Percentiles rank a stretch among this genome's conserved stretches.
These are phyloP conservation scores for Acrocalymma vagum DNA, from an alignment of 2,329 filamentous ascomycete species.

Conservation along the genomic window DNA sequence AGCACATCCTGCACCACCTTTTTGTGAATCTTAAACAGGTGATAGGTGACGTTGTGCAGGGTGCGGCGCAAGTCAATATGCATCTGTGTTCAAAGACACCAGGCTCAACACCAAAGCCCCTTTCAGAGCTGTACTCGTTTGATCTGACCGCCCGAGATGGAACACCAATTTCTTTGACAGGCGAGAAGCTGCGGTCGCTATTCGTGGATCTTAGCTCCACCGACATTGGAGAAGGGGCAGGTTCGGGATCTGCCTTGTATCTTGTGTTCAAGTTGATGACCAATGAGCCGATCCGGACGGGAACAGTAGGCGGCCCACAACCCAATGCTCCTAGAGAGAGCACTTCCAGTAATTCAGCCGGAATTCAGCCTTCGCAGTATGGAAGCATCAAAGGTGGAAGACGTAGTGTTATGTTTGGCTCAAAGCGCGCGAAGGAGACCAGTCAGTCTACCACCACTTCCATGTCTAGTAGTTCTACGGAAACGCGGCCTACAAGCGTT, in stretches of 20 bases:
- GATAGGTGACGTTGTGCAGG: constrained; percentile 76
- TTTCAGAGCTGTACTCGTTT: constrained; percentile 86
- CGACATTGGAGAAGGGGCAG: constrained; percentile 72
- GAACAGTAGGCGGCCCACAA: constrained; percentile 42
- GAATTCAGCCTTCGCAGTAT: constrained; percentile 38
- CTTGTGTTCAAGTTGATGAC: constrained; percentile 83
- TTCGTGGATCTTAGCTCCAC: constrained; percentile 85
- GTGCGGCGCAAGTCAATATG: constrained; percentile 75
- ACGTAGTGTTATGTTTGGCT: constrained; percentile 72
- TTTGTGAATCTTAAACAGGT: constrained; percentile 86
- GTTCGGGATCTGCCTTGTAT: constrained; percentile 77
- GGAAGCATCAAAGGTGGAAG: constrained; percentile 53
- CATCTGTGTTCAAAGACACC: constrained; percentile 78
- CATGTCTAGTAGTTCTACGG: constrained; percentile 20
- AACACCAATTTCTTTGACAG: constrained; percentile 70
- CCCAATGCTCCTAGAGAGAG: constrained; percentile 32
- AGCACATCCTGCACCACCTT: constrained; percentile 80
- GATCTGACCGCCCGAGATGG: constrained; percentile 79
- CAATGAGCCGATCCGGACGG: constrained; percentile 55
- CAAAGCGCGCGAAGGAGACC: constrained; percentile 60
- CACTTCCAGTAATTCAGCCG: constrained; percentile 26
- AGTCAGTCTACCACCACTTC: constrained; percentile 9
- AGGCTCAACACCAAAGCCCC: constrained; percentile 67
- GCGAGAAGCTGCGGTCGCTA: constrained; percentile 79
- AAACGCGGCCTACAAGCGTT: constrained; percentile 29